phyloP scores from a whole-genome alignment of 2,329 filamentous ascomycete species.

The Cladophialophora yegresii region DNA sequence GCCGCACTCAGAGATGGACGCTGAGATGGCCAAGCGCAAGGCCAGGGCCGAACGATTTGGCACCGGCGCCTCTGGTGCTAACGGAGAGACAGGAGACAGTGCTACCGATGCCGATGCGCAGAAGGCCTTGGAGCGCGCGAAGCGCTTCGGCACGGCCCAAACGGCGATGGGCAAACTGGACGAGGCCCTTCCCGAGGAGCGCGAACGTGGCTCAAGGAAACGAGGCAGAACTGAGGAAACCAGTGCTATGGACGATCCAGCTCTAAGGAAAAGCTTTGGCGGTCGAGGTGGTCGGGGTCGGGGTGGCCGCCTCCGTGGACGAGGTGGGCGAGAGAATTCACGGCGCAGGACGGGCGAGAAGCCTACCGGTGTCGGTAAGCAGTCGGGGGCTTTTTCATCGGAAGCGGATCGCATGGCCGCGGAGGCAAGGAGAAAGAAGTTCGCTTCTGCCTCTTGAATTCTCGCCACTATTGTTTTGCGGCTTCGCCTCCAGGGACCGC shows the following conservation, averaged over 20 bases:
- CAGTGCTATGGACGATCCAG: conserved; percentile 42
- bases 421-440: conserved; percentile 53
- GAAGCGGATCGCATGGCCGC: conserved; percentile 49
- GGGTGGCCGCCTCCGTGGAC: conserved; percentile 31
- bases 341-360: conserved; percentile 35
- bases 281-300: conserved; percentile 37
- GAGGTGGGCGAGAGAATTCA: conserved; percentile 31
- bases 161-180: conserved; percentile 48
- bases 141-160: conserved; percentile 45
- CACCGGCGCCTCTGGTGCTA: conserved; percentile 37
- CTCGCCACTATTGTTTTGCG: not conserved
- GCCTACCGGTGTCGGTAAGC: conserved; percentile 38
- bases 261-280: conserved; percentile 46
- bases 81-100: conserved; percentile 38
- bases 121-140: conserved; percentile 50
- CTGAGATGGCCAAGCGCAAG: conserved; percentile 52
- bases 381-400: conserved; percentile 36
- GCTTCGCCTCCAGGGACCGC: not conserved
- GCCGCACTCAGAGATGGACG: conserved; percentile 48
- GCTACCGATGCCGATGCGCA: conserved; percentile 47
- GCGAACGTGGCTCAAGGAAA: conserved; percentile 44
- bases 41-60: conserved; percentile 54
- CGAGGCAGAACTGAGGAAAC: conserved; percentile 41
- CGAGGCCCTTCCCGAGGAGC: conserved; percentile 49
- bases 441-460: conserved; percentile 37